Evolutionary conservation across 2,329 filamentous ascomycete genomes (phyloP), one percentile per base, ranked within the genome.

Genomic region (Phoma sp.): DNA sequence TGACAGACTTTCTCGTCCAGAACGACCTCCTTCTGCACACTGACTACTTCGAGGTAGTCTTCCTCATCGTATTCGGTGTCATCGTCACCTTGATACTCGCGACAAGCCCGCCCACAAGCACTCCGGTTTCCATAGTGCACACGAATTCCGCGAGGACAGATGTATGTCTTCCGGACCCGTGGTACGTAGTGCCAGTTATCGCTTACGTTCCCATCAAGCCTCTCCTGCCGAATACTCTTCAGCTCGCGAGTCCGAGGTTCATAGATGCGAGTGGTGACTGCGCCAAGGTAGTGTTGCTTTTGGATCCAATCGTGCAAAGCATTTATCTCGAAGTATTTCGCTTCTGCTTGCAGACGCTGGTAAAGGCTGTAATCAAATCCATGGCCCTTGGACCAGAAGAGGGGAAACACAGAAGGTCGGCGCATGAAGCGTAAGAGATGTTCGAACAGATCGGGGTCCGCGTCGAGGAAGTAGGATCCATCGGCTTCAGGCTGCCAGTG

Each of bases 381-480:
- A 6, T 59, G 62, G 6, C 8, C 31, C 1, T 57, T 51, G 36
- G 70, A 58, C 55, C 68, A 78, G 62, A 77, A 77, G 0, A 79
- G 21, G 0, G 77, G 63, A 32, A 63, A 67, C 1, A 56, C 39
- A 1, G 19, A 4, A 0, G 64, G 66, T 15, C 64, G 63, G 0
- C 62, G 60, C 64, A 70, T 64, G 44, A 63, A 69, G 6, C 43
- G 17, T 0, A 70, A 40, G 1, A 70, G 35, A 31, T 68, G 48
- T 12, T 65, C 50, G 53, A 80, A 80, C 2, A 75, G 25, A 0
- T 64, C 55, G 0, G 71, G 62, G 38, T 79, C 74, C 0, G 73
- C 63, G 51, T 80, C 77, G 19, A 80, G 48, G 60, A 78, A 79
- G 59, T 74, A 74, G 0, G 69, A 67, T 0, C 71, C 73, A 21